These are phyloP conservation scores for Stemphylium beticola DNA, from an alignment of 2,329 filamentous ascomycete genomes.

Conservation along the genomic window DNA sequence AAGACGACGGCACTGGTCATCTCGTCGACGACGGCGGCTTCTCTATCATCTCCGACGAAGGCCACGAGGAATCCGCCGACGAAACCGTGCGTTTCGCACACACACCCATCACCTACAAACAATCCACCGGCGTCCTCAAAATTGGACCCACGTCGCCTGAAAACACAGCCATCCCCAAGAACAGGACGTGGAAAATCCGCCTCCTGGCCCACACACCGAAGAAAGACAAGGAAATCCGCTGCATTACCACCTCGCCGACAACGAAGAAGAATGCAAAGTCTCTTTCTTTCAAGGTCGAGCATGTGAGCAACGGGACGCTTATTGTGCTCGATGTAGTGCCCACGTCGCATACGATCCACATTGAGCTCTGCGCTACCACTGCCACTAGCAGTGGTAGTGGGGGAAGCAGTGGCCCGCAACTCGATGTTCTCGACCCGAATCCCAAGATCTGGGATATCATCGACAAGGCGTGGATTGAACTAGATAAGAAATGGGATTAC, in stretches of 20 bases:
- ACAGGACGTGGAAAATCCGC: slow-evolving; percentile 40
- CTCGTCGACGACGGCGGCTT: slow-evolving; percentile 47
- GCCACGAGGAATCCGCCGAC: slow-evolving; percentile 22
- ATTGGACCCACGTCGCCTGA: slow-evolving; percentile 41
- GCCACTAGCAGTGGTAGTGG: too few relatives aligned
- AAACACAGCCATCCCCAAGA: slow-evolving; percentile 36
- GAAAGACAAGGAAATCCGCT: slow-evolving; percentile 26
- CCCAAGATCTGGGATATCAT: slow-evolving; percentile 38
- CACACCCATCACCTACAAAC: slow-evolving; percentile 48
- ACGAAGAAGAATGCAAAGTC: slow-evolving; percentile 37
- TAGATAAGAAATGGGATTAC: slow-evolving; percentile 43
- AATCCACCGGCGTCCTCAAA: slow-evolving; percentile 43
- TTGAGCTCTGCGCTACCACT: slow-evolving; percentile 29
- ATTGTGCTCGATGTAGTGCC: slow-evolving; percentile 33
- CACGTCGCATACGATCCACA: slow-evolving; percentile 27
- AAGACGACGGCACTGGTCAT: slow-evolving; percentile 52
- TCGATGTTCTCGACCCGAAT: slow-evolving; percentile 43
- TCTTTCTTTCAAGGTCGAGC: slow-evolving; percentile 19
- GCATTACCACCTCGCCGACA: slow-evolving; percentile 27
- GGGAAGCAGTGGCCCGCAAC: slow-evolving; percentile 26
- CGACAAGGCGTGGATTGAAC: slow-evolving; percentile 35
- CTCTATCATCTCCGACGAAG: slow-evolving; percentile 52
- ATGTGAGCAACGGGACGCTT: slow-evolving; percentile 35
- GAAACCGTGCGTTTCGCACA: slow-evolving; percentile 40
- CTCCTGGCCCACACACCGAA: slow-evolving; percentile 39